Conservation (phyloP, 2,329 filamentous ascomycete genomes). For the Penicillium sp. region DNA sequence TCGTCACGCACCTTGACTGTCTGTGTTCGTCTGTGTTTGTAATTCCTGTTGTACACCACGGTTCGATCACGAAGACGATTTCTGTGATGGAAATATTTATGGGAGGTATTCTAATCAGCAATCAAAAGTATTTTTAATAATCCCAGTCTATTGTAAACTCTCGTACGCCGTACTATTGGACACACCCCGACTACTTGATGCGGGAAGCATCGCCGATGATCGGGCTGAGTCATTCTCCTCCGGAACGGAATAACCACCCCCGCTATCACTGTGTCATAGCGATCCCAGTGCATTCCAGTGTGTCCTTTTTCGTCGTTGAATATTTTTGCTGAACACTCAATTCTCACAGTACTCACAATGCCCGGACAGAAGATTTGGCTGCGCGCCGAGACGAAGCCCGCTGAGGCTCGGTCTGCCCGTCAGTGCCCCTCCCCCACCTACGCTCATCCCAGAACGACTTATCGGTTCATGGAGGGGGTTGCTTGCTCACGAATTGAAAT, state of each 20-base stretch:
- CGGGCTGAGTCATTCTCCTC: slow-evolving; percentile 28
- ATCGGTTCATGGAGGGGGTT: slow-evolving; percentile 7
- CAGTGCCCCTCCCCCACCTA: slow-evolving; percentile 22
- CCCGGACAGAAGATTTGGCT: slow-evolving; percentile 55
- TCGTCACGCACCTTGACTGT: not conserved
- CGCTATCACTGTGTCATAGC: slow-evolving; percentile 38
- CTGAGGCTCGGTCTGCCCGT: slow-evolving; percentile 59
- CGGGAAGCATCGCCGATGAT: slow-evolving; percentile 18
- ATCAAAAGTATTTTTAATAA: slow-evolving; percentile 3
- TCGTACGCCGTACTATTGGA: not conserved
- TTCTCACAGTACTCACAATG: slow-evolving; percentile 27
- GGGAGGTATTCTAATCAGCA: not conserved
- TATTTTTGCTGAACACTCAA: slow-evolving; percentile 11
- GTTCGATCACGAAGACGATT: not conserved
- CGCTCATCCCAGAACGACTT: not conserved
- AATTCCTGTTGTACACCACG: too few species aligned
- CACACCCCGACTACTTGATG: not conserved
- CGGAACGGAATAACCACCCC: slow-evolving; percentile 40
- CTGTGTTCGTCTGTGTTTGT: not conserved
- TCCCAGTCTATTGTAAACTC: not conserved
- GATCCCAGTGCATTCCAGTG: slow-evolving; percentile 12
- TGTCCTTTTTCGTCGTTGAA: slow-evolving; percentile 8
- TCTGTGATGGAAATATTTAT: not conserved
- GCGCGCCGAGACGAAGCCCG: slow-evolving; percentile 63
- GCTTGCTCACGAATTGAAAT: slow-evolving; percentile 17